Evolutionary conservation across 2,329 filamentous ascomycete genomes (phyloP), one percentile per base, ranked within the genome.

Genomic region (Herpotrichia juniperi): DNA sequence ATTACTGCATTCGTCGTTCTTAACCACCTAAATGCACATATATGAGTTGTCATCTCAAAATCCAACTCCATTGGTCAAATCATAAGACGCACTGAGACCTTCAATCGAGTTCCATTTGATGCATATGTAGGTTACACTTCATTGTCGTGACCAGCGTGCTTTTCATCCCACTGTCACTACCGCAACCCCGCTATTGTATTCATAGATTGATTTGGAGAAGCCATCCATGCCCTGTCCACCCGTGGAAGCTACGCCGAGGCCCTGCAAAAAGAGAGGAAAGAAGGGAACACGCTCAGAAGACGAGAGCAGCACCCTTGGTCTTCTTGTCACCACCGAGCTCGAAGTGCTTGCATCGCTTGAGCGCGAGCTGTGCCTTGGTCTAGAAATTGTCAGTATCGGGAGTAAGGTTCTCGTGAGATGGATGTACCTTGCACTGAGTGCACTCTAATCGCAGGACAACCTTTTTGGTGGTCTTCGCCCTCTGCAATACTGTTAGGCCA

Each of bases 271-370:
- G 68, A 68, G 65, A 69, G 37, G 16, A n/a, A 67, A 72, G 65
- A 66, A 71, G 62, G 62, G 61, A 81, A 81, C 74, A 77, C 81
- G 85, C 83, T 88, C 96, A 99, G 87, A 99, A 99, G 76, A 99
- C 94, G 77, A 99, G 88, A 81, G 94, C 94, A 74, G 94, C 94
- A 89, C 94, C 94, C 92, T 99, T 99, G 75, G 94, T 99, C 91
- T 99, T 99, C 93, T 99, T 99, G 89, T 99, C 94, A 87, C 94
- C 94, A 88, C 94, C 94, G 76, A 99, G 85, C 86, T 99, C 94
- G 83, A 99, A 99, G 87, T 99, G 94, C 90, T 99, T 99, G 92
- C 94, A 99, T 79, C 94, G 91, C 90, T 99, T 99, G 81, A 99
- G 85, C 71, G 94, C 87, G 76, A 99, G 86, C 85, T 99, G 92